Evolutionary conservation across 83 land plant species (phyloP).

Genomic region (Diphasiastrum complanatum): DNA sequence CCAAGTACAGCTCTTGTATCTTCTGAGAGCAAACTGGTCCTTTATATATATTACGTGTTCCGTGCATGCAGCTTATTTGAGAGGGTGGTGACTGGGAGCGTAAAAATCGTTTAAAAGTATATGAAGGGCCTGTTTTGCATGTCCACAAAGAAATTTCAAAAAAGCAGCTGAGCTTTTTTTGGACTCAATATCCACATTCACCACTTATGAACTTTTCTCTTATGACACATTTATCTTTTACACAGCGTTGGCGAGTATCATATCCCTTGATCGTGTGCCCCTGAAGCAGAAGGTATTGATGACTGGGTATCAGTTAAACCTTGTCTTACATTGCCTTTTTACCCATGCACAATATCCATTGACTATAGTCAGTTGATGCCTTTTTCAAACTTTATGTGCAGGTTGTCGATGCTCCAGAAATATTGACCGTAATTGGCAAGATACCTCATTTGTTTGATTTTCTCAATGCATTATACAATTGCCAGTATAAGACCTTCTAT

Average conservation of each 20-base stretch:
- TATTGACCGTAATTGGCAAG: conserved; percentile 86
- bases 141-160: conserved; percentile 92
- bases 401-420: conserved; percentile 99
- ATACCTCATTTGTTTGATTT: conserved; percentile 77
- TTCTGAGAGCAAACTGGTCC: too few relatives aligned
- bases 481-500: conserved; percentile 90
- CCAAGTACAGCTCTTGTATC: too few relatives aligned
- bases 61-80: too few relatives aligned
- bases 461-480: conserved; percentile 79
- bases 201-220: conserved; percentile 90
- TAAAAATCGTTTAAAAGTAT: conserved; percentile 91
- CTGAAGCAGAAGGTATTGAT: conserved; percentile 71
- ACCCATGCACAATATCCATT: background rate
- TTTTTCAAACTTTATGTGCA: conserved; percentile 9
- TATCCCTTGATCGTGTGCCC: conserved; percentile 88
- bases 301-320: background rate
- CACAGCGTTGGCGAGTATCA: conserved; percentile 88
- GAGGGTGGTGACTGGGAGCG: conserved; percentile 99
- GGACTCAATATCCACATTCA: conserved; percentile 97
- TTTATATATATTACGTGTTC: too few relatives aligned
- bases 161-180: conserved; percentile 80
- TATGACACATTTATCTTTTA: conserved; percentile 95
- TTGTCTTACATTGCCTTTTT: background rate
- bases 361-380: background rate
- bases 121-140: conserved; percentile 93